Evolutionary conservation across 164 flowering plant genomes (phyloP).

Genomic region (Paratinospora sagittata): DNA sequence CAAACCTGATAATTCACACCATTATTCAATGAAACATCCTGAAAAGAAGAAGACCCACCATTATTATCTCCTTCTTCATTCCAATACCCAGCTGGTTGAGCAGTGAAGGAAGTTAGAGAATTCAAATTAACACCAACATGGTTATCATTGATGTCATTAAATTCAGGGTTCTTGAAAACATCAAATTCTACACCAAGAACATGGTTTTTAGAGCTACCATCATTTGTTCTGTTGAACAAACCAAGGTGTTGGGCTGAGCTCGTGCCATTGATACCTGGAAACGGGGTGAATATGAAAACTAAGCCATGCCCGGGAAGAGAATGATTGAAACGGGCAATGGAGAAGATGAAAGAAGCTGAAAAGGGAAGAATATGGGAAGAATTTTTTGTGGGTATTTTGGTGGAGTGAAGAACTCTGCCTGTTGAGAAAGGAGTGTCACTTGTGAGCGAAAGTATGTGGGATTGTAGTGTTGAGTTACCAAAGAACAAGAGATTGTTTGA

Average conservation of each 20-base stretch:
- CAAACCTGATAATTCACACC: slow-evolving; percentile 67
- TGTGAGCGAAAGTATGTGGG: slow-evolving; percentile 39
- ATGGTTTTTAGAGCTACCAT: slow-evolving; percentile 34
- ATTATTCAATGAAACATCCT: slow-evolving; percentile 34
- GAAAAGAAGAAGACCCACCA: slow-evolving; percentile 28
- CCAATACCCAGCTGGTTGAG: slow-evolving; percentile 51
- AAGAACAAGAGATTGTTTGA: slow-evolving; percentile 24
- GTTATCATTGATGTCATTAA: slow-evolving; percentile 38
- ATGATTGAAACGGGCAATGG: slow-evolving; percentile 40
- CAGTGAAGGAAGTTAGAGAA: slow-evolving; percentile 33
- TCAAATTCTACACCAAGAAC: slow-evolving; percentile 64
- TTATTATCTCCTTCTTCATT: slow-evolving; percentile 18
- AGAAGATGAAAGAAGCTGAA: slow-evolving; percentile 62
- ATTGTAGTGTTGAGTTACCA: slow-evolving; percentile 37
- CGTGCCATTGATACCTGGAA: slow-evolving; percentile 33
- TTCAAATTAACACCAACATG: slow-evolving; percentile 58
- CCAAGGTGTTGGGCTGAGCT: slow-evolving; percentile 44
- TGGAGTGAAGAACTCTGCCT: slow-evolving; percentile 51
- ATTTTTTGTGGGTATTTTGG: slow-evolving; percentile 35
- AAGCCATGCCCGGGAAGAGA: slow-evolving; percentile 51
- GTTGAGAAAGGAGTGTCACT: slow-evolving; percentile 28
- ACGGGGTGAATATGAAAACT: slow-evolving; percentile 45
- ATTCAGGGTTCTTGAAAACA: slow-evolving; percentile 46
- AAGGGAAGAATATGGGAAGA: slow-evolving; percentile 39
- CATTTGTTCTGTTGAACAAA: slow-evolving; percentile 33